phyloP scores from a whole-genome alignment of 768 basidiomycete species.

The Ramaria sp. region DNA sequence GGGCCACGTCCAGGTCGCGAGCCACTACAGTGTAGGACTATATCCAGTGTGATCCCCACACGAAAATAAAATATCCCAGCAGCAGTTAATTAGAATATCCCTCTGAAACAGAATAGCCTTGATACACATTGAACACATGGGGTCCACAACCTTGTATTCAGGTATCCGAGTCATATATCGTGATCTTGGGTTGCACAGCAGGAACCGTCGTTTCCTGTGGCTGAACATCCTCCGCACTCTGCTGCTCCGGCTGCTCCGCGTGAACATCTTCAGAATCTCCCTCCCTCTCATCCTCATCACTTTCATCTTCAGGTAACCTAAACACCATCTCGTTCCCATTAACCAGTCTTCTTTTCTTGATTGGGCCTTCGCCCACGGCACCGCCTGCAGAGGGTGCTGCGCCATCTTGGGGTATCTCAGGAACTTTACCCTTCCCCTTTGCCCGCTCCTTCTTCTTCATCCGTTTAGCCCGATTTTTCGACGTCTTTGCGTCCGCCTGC shows the following conservation, averaged over 20 bases:
- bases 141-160: neutral
- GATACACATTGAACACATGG: neutral
- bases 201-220: neutral
- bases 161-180: conserved; percentile 6
- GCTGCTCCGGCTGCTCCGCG: neutral
- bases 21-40: too few species aligned
- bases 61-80: too few species aligned
- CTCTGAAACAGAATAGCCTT: neutral
- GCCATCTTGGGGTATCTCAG: conserved; percentile 16
- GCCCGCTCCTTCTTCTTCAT: conserved; percentile 82
- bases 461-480: conserved; percentile 89
- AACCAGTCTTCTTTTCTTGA: conserved; percentile 76
- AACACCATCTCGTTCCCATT: conserved; percentile 65
- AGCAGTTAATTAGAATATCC: neutral
- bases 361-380: conserved; percentile 22
- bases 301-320: conserved; percentile 40
- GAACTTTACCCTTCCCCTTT: conserved; percentile 33
- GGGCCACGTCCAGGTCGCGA: too few species aligned
- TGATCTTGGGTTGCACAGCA: conserved; percentile 1
- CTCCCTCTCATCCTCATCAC: conserved; percentile 24
- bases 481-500: conserved; percentile 74
- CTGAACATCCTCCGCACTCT: neutral
- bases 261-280: neutral
- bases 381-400: conserved; percentile 1
- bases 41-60: too few species aligned